Base-by-base conservation (phyloP, 192 early-diverging fungal species). In the Entomortierella parvispora region DNA sequence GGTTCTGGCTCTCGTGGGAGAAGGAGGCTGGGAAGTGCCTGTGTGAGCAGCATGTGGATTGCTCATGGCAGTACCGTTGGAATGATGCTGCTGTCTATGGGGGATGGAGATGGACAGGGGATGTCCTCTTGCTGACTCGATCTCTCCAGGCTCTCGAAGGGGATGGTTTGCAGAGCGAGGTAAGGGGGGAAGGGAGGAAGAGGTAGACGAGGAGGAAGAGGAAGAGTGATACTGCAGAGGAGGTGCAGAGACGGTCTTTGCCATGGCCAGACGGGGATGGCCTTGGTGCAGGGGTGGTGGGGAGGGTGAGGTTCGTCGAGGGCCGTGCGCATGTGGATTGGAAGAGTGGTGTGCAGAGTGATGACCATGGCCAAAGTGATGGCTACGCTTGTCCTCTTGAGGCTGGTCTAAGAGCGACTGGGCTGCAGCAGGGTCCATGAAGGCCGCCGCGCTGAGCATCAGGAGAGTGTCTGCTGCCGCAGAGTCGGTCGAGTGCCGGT, bases 391-490 rank as follows among this genome's bases (percentile, higher is more conserved):
- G 42, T 18, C 22, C 42, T 54, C 20, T 12, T 74, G n/a, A 4
- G 34, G n/a, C 18, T 20, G 15, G 23, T 2, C 4, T 42, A 62
- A 37, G 20, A 64, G 52, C 1, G 48, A 11, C 9, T 47, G 65
- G 33, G 64, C 63, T 53, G 48, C 40, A 37, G 46, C 58, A 18
- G 66, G 58, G 40, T 70, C 71, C 72, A 80, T 71, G 48, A 80
- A 71, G 10, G 69, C 79, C 37, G 67, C 69, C 40, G 71, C 59
- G 57, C 69, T 64, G 48, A 59, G 68, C 55, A 80, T 63, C 55
- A 81, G 54, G 56, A 83, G 47, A 18, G 70, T 75, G 45, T 80
- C 77, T 58, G 68, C 71, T 62, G 74, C 74, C 4, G 74, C 74
- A 50, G 65, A 63, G 34, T 68, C 74, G 6, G 55, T 68, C 11